These are phyloP conservation scores for Sugiyamaella neomexicana DNA, from an alignment of 1,139 yeast genomes.

Conservation along the genomic window DNA sequence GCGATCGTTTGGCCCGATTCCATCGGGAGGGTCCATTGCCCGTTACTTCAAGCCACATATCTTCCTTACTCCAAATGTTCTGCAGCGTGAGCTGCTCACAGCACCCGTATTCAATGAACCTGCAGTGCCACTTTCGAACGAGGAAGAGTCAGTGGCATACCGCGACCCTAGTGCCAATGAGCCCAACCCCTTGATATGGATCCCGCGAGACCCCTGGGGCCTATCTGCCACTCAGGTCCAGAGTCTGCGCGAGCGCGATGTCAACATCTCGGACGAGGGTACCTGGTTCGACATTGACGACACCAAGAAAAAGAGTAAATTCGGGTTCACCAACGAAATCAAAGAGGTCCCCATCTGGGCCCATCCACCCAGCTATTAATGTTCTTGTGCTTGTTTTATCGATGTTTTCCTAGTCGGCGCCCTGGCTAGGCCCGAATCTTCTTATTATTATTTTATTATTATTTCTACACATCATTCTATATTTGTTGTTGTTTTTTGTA, in stretches of 20 bases:
- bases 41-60: constrained; percentile 59
- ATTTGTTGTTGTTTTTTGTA: background rate
- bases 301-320: constrained; percentile 32
- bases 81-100: constrained; percentile 39
- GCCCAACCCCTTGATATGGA: constrained; percentile 75
- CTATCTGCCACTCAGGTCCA: constrained; percentile 62
- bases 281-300: constrained; percentile 56
- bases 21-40: constrained; percentile 26
- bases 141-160: constrained; percentile 57
- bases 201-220: constrained; percentile 84
- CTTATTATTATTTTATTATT: background rate
- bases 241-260: constrained; percentile 41
- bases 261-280: constrained; percentile 64
- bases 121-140: constrained; percentile 36
- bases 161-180: constrained; percentile 71
- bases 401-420: background rate
- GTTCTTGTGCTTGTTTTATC: background rate
- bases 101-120: constrained; percentile 48
- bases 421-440: background rate
- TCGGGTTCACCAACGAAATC: constrained; percentile 26
- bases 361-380: constrained; percentile 24
- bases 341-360: constrained; percentile 34
- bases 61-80: constrained; percentile 43
- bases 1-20: constrained; percentile 9
- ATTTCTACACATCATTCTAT: too few relatives aligned